Evolutionary conservation across 306 rosid genomes (phyloP).

Genomic region (Ceratonia siliqua): DNA sequence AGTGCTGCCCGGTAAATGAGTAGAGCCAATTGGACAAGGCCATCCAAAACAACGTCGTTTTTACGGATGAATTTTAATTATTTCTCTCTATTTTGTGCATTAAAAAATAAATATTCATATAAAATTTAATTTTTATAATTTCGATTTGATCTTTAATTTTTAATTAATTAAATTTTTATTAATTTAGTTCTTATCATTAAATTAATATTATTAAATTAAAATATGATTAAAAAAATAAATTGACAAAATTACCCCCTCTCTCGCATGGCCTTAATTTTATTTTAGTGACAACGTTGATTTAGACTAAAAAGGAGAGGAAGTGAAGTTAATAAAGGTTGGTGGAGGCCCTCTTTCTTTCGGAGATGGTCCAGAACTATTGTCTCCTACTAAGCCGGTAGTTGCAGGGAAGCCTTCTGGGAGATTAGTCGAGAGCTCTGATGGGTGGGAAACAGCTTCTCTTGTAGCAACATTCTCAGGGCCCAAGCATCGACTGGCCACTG

Average conservation of each 20-base stretch:
- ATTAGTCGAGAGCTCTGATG: conserved; percentile 80
- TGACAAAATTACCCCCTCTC: no score
- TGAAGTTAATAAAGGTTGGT: conserved; percentile 48
- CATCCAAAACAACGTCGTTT: background rate
- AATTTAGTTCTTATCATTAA: no score
- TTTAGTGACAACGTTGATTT: no score
- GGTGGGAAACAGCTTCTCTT: conserved; percentile 82
- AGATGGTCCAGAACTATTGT: conserved; percentile 75
- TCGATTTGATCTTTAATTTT: no score
- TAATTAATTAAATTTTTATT: no score
- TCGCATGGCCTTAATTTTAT: no score
- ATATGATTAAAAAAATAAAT: no score
- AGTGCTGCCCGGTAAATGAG: background rate
- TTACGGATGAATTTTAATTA: no score
- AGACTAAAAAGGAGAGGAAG: conserved; percentile 66
- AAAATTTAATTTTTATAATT: no score
- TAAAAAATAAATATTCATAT: no score
- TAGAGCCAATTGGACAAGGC: background rate
- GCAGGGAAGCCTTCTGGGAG: conserved; percentile 83
- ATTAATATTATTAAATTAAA: no score
- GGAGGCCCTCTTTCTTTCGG: conserved; percentile 70
- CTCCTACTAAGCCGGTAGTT: conserved; percentile 75
- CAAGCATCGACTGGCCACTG: conserved; percentile 72
- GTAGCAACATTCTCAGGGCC: conserved; percentile 65
- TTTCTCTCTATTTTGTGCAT: no score